Percentiles rank a stretch among this genome's conserved stretches.
These are phyloP conservation scores for Xylariaceae sp. DNA, from an alignment of 2,329 filamentous ascomycete genomes.

Conservation along the genomic window DNA sequence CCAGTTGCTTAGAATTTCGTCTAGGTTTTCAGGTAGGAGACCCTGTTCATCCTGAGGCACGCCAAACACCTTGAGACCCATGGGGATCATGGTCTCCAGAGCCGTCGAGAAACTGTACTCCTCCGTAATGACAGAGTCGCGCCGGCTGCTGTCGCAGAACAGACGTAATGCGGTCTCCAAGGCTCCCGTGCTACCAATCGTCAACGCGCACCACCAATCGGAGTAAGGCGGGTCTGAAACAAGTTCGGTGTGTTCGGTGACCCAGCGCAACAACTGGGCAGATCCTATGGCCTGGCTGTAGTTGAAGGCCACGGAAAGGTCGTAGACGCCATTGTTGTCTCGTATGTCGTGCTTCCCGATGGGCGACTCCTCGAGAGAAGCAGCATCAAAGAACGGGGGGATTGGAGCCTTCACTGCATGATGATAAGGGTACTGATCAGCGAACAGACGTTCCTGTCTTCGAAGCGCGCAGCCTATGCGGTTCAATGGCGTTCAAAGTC, in stretches of 20 bases:
- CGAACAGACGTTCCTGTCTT: background rate
- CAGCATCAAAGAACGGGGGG: slow-evolving; percentile 12
- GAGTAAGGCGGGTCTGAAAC: slow-evolving; percentile 80
- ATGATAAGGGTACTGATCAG: slow-evolving; percentile 1
- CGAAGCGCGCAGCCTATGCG: background rate
- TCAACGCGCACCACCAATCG: slow-evolving; percentile 84
- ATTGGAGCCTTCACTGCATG: slow-evolving; percentile 11
- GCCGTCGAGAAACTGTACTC: slow-evolving; percentile 84
- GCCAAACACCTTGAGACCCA: slow-evolving; percentile 49
- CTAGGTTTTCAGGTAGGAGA: slow-evolving; percentile 47
- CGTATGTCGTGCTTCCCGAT: slow-evolving; percentile 78
- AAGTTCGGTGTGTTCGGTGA: slow-evolving; percentile 94
- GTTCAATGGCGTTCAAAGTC: background rate
- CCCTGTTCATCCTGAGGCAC: slow-evolving; percentile 50
- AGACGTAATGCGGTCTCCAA: slow-evolving; percentile 80
- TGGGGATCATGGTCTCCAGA: slow-evolving; percentile 51
- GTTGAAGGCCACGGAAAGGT: slow-evolving; percentile 85
- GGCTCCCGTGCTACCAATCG: slow-evolving; percentile 77
- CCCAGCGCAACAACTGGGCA: slow-evolving; percentile 80
- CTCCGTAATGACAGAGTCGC: slow-evolving; percentile 78
- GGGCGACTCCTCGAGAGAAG: slow-evolving; percentile 27
- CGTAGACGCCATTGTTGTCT: slow-evolving; percentile 43
- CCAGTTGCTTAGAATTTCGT: slow-evolving; percentile 48
- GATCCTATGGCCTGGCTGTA: slow-evolving; percentile 85
- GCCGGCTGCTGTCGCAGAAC: slow-evolving; percentile 63